Evolutionary conservation across 2,329 filamentous ascomycete species (phyloP), one percentile per base, ranked within the genome.

Genomic region (Talaromyces marneffei): DNA sequence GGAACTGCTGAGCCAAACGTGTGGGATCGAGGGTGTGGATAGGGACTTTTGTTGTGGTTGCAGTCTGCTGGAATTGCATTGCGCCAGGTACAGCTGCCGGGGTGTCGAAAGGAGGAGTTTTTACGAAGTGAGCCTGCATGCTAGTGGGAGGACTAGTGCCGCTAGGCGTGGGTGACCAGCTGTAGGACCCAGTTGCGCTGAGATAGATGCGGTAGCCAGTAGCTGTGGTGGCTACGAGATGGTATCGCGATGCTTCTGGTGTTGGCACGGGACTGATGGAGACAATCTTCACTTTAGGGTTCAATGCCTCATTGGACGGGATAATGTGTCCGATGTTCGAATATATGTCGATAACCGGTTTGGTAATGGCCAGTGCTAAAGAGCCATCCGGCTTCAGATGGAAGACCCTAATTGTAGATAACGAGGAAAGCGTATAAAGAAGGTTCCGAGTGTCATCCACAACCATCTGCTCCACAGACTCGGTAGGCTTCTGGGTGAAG

Each of bases 61-160:
- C 66, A 46, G 68, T 63, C 42, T 72, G 66, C 63, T 70, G 55
- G 66, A 56, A 57, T 69, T 69, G 66, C 60, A 63, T 66, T 66
- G 68, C 65, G 61, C 59, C 57, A 58, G 64, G 58, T 64, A 64
- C 65, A 64, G 64, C 25, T 63, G 66, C 53, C 61, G 71, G 50
- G 55, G 64, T 66, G 67, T 74, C 64, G 66, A 75, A 62, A 75
- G 94, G 94, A 1, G 95, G 94, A 62, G 96, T 96, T 71, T 94
- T 95, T 75, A 99, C 91, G 70, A 96, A 94, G 67, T 95, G 89
- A n/a, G 97, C 87, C 74, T 97, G 92, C 91, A 99, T 97, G 75
- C 91, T 97, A 68, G 90, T 92, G 0, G 94, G 92, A 0, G 90
- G 87, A 62, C 82, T 87, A 7, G 84, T 82, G 20, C 84, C 81